Conservation (phyloP, 2,329 filamentous ascomycete species). For the Cadophora sp. region DNA sequence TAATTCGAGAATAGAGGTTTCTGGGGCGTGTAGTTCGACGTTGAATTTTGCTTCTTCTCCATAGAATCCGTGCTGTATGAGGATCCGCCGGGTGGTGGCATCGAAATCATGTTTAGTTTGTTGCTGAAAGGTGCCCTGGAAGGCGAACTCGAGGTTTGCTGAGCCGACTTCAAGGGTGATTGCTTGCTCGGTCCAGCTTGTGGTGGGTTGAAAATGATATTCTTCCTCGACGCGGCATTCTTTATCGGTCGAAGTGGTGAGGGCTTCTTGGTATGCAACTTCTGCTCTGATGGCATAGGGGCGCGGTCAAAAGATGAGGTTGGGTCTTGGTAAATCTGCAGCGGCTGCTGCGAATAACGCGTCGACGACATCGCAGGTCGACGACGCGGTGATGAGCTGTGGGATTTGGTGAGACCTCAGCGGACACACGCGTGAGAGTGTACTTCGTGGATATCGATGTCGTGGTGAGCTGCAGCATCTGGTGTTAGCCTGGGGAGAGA, state of each 20-base stretch:
- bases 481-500: slow-evolving; percentile 29
- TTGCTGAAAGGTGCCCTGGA: slow-evolving; percentile 66
- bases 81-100: slow-evolving; percentile 67
- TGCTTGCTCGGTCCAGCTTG: slow-evolving; percentile 56
- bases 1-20: slow-evolving; percentile 56
- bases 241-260: slow-evolving; percentile 51
- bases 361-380: slow-evolving; percentile 55
- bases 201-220: slow-evolving; percentile 71
- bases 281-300: slow-evolving; percentile 42
- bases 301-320: slow-evolving; percentile 49
- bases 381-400: slow-evolving; percentile 35
- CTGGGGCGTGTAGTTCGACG: slow-evolving; percentile 65
- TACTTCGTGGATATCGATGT: slow-evolving; percentile 67
- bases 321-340: slow-evolving; percentile 66
- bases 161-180: slow-evolving; percentile 73
- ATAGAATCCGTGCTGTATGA: slow-evolving; percentile 69
- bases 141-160: slow-evolving; percentile 62
- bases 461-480: slow-evolving; percentile 31
- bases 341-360: slow-evolving; percentile 56
- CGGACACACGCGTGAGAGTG: slow-evolving; percentile 48
- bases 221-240: slow-evolving; percentile 55
- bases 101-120: slow-evolving; percentile 70
- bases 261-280: slow-evolving; percentile 33
- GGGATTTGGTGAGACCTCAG: slow-evolving; percentile 9
- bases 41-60: slow-evolving; percentile 66